Evolutionary conservation across 495 filamentous ascomycete species (phyloP).

Genomic region (Extremus antarcticus): DNA sequence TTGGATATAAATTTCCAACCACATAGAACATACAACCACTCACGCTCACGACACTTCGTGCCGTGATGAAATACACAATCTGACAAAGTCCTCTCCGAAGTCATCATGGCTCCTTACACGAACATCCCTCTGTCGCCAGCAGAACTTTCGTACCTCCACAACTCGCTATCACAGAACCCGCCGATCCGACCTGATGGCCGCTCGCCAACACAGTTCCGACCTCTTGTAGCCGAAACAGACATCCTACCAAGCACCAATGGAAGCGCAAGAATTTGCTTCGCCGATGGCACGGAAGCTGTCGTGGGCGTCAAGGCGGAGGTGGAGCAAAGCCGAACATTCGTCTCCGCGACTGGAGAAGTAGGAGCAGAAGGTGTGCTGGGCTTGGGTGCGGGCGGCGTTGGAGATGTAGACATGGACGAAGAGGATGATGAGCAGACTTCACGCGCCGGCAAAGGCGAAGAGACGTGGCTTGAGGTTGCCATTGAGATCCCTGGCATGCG

Average conservation of each 20-base stretch:
- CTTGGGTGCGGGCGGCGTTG: neutral
- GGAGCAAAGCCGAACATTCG: conserved; percentile 44
- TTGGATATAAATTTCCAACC: too few species aligned
- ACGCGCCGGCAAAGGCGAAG: conserved; percentile 27
- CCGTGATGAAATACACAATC: too few species aligned
- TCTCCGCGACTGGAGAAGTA: conserved; percentile 20
- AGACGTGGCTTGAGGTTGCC: conserved; percentile 65
- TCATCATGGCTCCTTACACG: conserved; percentile 26
- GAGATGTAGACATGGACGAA: conserved; percentile 25
- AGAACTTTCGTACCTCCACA: conserved; percentile 91
- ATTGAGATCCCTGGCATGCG: conserved; percentile 78
- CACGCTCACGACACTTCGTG: too few species aligned
- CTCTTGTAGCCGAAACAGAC: conserved; percentile 74
- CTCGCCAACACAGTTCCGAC: conserved; percentile 75
- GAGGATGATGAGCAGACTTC: conserved; percentile 10
- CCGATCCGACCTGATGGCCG: conserved; percentile 87
- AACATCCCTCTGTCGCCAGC: conserved; percentile 68
- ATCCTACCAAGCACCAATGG: conserved; percentile 85
- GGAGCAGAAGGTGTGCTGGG: conserved; percentile 9
- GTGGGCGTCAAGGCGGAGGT: conserved; percentile 93
- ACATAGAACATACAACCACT: too few species aligned
- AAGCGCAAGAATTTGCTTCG: conserved; percentile 83
- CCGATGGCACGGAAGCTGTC: conserved; percentile 88
- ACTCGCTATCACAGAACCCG: conserved; percentile 65
- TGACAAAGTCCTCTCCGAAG: too few species aligned